A percentile compares a stretch with the other conserved stretches of the same genome.
These are phyloP conservation scores for Gastroboletus turbinatus DNA, from an alignment of 1,284 basidiomycete species.

Conservation along the genomic window DNA sequence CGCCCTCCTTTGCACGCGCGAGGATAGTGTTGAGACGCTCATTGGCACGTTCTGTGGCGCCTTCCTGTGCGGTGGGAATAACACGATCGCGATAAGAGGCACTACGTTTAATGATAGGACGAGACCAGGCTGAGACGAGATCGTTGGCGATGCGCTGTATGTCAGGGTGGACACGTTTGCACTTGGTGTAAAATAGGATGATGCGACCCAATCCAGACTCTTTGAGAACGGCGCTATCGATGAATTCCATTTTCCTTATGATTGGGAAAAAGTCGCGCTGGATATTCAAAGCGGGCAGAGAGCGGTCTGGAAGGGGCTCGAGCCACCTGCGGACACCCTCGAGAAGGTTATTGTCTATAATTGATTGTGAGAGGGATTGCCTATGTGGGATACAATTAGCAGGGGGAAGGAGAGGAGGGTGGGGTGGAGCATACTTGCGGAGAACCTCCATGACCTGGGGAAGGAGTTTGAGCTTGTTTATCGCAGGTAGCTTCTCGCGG, in stretches of 20 bases:
- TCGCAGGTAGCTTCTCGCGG: slow-evolving; percentile 80
- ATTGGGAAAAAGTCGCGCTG: slow-evolving; percentile 90
- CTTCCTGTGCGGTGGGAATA: slow-evolving; percentile 51
- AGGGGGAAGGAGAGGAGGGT: neutral
- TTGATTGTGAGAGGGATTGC: slow-evolving; percentile 85
- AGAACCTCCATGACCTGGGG: slow-evolving; percentile 90
- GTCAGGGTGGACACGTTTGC: slow-evolving; percentile 82
- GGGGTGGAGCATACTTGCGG: slow-evolving; percentile 73
- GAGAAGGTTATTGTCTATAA: slow-evolving; percentile 93
- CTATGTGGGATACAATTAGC: slow-evolving; percentile 39
- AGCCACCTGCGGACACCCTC: slow-evolving; percentile 92
- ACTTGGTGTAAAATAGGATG: slow-evolving; percentile 94
- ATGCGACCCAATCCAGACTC: slow-evolving; percentile 91
- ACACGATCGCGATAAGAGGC: slow-evolving; percentile 80
- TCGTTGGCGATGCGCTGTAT: slow-evolving; percentile 82
- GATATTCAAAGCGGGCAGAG: slow-evolving; percentile 93
- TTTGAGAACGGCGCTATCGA: slow-evolving; percentile 90
- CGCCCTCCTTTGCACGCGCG: slow-evolving; percentile 63
- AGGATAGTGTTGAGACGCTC: slow-evolving; percentile 71
- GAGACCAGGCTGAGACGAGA: slow-evolving; percentile 86
- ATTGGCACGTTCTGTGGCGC: slow-evolving; percentile 36
- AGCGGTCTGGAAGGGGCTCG: slow-evolving; percentile 90
- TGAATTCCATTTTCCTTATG: slow-evolving; percentile 85
- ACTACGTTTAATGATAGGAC: slow-evolving; percentile 92
- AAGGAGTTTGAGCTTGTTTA: slow-evolving; percentile 82